phyloP scores from a whole-genome alignment of 129 eudicot genomes.

The Escallonia herrerae region DNA sequence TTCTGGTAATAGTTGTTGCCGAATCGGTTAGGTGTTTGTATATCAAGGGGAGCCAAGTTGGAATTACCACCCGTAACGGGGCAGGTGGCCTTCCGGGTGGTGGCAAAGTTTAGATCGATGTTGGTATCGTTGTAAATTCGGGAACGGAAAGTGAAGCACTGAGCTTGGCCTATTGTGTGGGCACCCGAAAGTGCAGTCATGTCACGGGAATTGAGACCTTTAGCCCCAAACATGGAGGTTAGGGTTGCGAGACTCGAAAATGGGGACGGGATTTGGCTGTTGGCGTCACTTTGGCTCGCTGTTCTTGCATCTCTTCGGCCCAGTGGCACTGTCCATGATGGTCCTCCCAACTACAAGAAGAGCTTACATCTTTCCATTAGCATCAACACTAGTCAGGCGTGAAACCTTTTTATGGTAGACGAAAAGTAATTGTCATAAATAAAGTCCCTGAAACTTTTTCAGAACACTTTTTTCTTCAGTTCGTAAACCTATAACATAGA shows the following conservation, averaged over 20 bases:
- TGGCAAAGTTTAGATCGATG: constrained; percentile 46
- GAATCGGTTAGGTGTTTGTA: constrained; percentile 45
- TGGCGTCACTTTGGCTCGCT: constrained; percentile 45
- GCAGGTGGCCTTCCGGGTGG: constrained; percentile 31
- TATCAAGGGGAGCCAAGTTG: constrained; percentile 55
- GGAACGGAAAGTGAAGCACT: constrained; percentile 33
- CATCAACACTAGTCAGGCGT: no score
- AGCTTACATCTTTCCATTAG: no score
- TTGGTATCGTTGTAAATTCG: constrained; percentile 48
- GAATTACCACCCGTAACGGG: constrained; percentile 26
- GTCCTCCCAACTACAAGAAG: constrained; percentile 49
- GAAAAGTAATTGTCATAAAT: no score
- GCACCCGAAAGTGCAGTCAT: constrained; percentile 75
- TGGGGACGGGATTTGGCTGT: constrained; percentile 47
- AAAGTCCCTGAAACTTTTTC: no score
- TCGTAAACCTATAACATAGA: no score
- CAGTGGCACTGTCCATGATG: constrained; percentile 52
- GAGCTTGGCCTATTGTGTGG: constrained; percentile 63
- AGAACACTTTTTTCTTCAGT: no score
- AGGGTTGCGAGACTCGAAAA: constrained; percentile 35
- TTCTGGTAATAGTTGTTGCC: constrained; percentile 52
- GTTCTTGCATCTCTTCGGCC: constrained; percentile 70
- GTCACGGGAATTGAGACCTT: constrained; percentile 51
- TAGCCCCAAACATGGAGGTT: constrained; percentile 36
- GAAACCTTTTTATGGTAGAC: no score